Conservation (phyloP, 2,329 filamentous ascomycete genomes). For the Stemphylium lycopersici region DNA sequence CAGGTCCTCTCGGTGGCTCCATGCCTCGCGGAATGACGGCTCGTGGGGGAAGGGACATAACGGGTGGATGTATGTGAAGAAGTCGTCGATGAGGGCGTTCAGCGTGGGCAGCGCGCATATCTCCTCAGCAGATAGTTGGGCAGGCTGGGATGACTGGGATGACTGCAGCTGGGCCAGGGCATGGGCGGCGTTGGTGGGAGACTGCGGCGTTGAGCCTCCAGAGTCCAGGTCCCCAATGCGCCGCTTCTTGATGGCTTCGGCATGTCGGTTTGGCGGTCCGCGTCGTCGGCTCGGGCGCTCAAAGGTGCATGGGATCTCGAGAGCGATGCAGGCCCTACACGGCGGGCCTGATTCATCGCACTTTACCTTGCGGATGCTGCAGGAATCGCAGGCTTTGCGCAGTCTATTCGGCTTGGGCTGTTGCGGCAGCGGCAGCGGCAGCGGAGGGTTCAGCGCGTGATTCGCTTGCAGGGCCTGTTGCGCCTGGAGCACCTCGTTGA, state of each 20-base stretch:
- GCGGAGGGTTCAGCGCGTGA: constrained; percentile 35
- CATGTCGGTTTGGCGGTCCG: constrained; percentile 70
- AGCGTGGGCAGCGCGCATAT: constrained; percentile 74
- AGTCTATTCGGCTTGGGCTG: constrained; percentile 46
- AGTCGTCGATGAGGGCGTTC: constrained; percentile 76
- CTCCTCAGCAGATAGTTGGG: constrained; percentile 64
- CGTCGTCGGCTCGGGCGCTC: constrained; percentile 67
- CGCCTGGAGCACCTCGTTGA: constrained; percentile 45
- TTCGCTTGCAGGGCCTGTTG: constrained; percentile 46
- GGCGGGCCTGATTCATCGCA: constrained; percentile 71
- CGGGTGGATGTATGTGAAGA: constrained; percentile 82
- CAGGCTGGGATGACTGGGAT: constrained; percentile 53
- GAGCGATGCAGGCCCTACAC: constrained; percentile 67
- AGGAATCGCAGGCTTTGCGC: constrained; percentile 52
- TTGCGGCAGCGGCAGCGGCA: constrained; percentile 5
- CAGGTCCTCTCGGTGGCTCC: constrained; percentile 70
- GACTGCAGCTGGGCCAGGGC: constrained; percentile 58
- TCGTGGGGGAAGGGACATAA: constrained; percentile 80
- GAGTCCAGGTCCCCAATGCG: constrained; percentile 56
- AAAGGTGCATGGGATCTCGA: constrained; percentile 72
- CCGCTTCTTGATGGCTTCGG: constrained; percentile 69
- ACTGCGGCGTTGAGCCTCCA: constrained; percentile 54
- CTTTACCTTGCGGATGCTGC: constrained; percentile 54
- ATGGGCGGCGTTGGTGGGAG: constrained; percentile 60
- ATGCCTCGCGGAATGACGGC: constrained; percentile 74